Base-by-base conservation (phyloP, 2,329 filamentous ascomycete genomes). In the Pyricularia pennisetigena region DNA sequence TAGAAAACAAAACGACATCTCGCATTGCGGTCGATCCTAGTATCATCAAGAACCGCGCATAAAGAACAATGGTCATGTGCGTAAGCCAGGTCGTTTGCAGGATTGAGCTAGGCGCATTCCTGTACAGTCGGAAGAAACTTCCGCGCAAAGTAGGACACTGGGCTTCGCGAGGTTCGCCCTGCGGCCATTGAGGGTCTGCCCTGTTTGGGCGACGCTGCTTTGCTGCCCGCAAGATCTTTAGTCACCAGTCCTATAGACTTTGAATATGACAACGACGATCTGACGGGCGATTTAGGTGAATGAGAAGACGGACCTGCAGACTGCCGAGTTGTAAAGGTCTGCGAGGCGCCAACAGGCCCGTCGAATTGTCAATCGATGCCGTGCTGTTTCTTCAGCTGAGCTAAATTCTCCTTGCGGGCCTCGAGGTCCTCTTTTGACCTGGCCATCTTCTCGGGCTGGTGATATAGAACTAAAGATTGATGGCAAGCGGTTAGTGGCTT, bases 301-400 rank as follows among this genome's bases (percentile, higher is more conserved):
- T 78, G 76, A 78, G 79, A 81, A 81, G 84, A 88, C 86, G 85
- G 85, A 85, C 84, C 85, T 84, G 83, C 83, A 83, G 84, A 85
- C 79, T 76, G 78, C 75, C 80, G 78, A 70, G 72, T 71, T 74
- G 74, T 72, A 74, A 74, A 71, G 73, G 76, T 77, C 75, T 82
- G 80, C 78, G 81, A 79, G 75, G 78, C 78, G 78, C 85, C 85
- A 78, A 80, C 83, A 86, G 86, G 82, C 87, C 87, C 87, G 87
- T 90, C 87, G 85, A 84, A 86, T 87, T 88, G 88, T 94, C 93
- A 99, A 89, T 97, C 94, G 86, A 98, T 97, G 79, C 94, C 94
- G 82, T 99, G 93, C 81, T 98, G 92, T 78, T 90, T 88, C 85
- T 99, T 99, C 83, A 98, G 89, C 84, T 93, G 91, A 87, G 97